Base-by-base conservation (phyloP, 305 asterid genomes). In the Ilex paraguariensis region DNA sequence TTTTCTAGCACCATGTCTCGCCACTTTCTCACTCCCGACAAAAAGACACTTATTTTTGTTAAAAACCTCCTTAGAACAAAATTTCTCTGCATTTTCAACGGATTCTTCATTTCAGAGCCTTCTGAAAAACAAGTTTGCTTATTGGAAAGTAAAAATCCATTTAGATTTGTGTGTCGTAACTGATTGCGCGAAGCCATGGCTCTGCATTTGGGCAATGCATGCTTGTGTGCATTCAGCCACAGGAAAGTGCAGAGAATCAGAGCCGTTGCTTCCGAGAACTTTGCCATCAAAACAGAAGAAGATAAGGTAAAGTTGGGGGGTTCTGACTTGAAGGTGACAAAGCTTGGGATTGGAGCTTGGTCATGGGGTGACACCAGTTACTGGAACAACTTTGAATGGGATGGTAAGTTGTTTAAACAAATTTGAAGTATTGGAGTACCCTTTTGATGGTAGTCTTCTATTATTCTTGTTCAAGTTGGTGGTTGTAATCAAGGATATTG, bases 361-460 rank as follows among this genome's bases (percentile, higher is more conserved):
- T 89, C 98, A 17, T 92, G 97, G 96, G 97, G 98, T 50, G 98
- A 92, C 67, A 87, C 96, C 70, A 80, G 85, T 63, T 92, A 92
- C 67, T 92, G 98, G 98, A 92, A 92, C 73, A 80, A 85, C 75
- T 89, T 86, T 49, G 83, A 82, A 11, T 91, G 98, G 97, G 98
- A 91, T 75, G 98, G 97, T 91, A 54, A 21, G 28, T 21, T 21
- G 28, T 21, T 21, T 21, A 21, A 21, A 21, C 28, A 21, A 21
- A 21, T 21, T 45, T 2, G 50, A 13, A 45, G 13, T 8, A 45
- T 45, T 8, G 50, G 50, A 45, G 13, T 45, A 13, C 13, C 50
- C 50, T 45, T 45, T 45, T 13, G 50, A 45, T 7, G 13, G 9
- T 45, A 45, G 50, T 45, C 50, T 13, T 45, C 13, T 21, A 21